Base-by-base conservation (phyloP, 2,329 filamentous ascomycete genomes). In the Aspergillus pseudotamarii region DNA sequence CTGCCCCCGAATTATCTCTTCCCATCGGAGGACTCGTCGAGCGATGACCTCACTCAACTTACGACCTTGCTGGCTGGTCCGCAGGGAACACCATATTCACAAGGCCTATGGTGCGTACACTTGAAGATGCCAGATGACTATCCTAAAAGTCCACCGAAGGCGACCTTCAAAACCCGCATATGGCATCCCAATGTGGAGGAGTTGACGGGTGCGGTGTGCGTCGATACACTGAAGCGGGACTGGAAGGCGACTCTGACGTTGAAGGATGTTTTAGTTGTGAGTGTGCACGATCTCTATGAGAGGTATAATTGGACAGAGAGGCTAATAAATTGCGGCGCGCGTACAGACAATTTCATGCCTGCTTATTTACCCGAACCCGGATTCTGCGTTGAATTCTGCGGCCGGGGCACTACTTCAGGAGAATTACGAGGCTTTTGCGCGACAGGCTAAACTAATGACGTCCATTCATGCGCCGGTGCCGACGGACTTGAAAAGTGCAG, bases 131-230 rank as follows among this genome's bases (percentile, higher is more conserved):
- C 87, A 0, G 78, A 82, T 21, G 82, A 82, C n/a, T 88, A 88
- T 68, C 78, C 81, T 9, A 75, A 76, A 63, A 82, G 74, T 64
- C 80, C 75, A 58, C 81, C 78, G 54, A 89, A 86, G 46, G 87
- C 87, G 2, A 81, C 82, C 36, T 89, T 89, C 71, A 82, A 81
- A 59, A 89, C 87, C 3, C 80, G 83, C 6, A 85, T 89, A 66
- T 89, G 86, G 82, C 87, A 89, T 68, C 87, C 87, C 0, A 89
- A 89, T 69, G 84, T 89, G 57, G 87, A 89, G 65, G 85, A 88
- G 58, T 78, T 80, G n/a, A 86, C 84, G 0, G 87, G 87, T 6
- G 84, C 83, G 0, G 86, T 89, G 3, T 89, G 87, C 64, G 85
- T 89, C 3, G 87, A 89, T 76, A 89, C 87, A 2, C 71, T 89